phyloP scores from a whole-genome alignment of 176 grass and related monocot species.

The Puya raimondii region DNA sequence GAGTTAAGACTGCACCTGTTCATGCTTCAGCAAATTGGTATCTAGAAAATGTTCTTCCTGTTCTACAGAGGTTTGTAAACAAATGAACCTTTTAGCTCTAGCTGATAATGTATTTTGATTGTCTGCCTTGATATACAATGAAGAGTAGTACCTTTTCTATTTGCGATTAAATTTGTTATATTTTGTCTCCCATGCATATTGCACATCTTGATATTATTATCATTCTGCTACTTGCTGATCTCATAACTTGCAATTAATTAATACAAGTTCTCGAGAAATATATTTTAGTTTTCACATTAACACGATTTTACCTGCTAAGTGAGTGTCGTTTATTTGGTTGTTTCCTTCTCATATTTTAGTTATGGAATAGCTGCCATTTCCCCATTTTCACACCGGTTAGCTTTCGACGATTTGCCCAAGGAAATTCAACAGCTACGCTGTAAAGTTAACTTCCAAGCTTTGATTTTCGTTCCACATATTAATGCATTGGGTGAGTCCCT shows the following conservation, averaged over 20 bases:
- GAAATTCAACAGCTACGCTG: conserved; percentile 69
- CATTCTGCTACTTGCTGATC: not conserved
- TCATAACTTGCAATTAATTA: not conserved
- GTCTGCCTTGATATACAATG: not conserved
- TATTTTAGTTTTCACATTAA: not conserved
- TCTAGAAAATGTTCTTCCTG: conserved; percentile 79
- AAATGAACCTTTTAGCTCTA: not conserved
- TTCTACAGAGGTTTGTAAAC: conserved; percentile 68
- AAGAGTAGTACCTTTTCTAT: not conserved
- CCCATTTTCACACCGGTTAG: conserved; percentile 85
- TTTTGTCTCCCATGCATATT: not conserved
- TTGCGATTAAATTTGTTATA: not conserved
- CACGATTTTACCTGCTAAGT: not conserved
- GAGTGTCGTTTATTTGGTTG: conserved; percentile 9
- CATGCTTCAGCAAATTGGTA: conserved; percentile 90
- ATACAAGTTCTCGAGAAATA: not conserved
- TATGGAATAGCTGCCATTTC: conserved; percentile 80
- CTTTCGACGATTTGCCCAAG: conserved; percentile 68
- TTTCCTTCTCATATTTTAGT: conserved; percentile 37
- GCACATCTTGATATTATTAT: not conserved
- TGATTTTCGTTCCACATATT: conserved; percentile 71
- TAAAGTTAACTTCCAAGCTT: conserved; percentile 86
- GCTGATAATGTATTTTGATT: not conserved
- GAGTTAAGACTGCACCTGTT: conserved; percentile 79
- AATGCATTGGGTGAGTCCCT: conserved; percentile 50